Conservation (phyloP, 441 rosid species). For the Erysimum cheiri region DNA sequence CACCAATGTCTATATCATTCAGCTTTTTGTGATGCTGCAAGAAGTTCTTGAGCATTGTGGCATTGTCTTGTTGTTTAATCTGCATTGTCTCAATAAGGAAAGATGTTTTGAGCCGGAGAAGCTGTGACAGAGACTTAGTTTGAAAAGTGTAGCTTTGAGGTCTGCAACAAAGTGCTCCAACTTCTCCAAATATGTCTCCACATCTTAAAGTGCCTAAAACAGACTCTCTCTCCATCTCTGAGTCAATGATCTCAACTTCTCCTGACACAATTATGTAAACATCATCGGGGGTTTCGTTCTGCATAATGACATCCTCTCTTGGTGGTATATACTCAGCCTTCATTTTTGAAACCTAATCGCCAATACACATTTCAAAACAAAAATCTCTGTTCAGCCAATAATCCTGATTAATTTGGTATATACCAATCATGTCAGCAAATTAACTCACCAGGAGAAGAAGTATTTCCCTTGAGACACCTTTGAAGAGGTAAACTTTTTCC, state of each 20-base stretch:
- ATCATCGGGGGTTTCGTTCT: slow-evolving; percentile 69
- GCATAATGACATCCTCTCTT: slow-evolving; percentile 68
- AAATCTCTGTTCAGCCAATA: slow-evolving; percentile 1
- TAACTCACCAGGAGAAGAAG: slow-evolving; percentile 56
- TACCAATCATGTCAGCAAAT: neutral
- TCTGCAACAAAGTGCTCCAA: slow-evolving; percentile 74
- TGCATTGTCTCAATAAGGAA: slow-evolving; percentile 73
- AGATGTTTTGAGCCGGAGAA: slow-evolving; percentile 69
- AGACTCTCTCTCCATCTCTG: slow-evolving; percentile 62
- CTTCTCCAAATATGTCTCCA: slow-evolving; percentile 88
- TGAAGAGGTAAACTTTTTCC: slow-evolving; percentile 64
- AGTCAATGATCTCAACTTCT: slow-evolving; percentile 64
- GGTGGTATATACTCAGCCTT: slow-evolving; percentile 80
- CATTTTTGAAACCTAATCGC: slow-evolving; percentile 62
- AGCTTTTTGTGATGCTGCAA: slow-evolving; percentile 71
- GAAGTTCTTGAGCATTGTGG: slow-evolving; percentile 71
- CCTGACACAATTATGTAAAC: slow-evolving; percentile 72
- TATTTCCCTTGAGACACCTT: slow-evolving; percentile 54
- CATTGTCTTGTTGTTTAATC: slow-evolving; percentile 67
- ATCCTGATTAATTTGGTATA: neutral
- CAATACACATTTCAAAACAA: slow-evolving; percentile 18
- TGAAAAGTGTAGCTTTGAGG: slow-evolving; percentile 76
- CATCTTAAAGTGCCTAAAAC: slow-evolving; percentile 61
- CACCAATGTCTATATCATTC: slow-evolving; percentile 58
- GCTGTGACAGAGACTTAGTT: slow-evolving; percentile 80